Evolutionary conservation across 768 basidiomycete genomes (phyloP), one percentile per base, ranked within the genome.

Genomic region (Leccinellum luteum): DNA sequence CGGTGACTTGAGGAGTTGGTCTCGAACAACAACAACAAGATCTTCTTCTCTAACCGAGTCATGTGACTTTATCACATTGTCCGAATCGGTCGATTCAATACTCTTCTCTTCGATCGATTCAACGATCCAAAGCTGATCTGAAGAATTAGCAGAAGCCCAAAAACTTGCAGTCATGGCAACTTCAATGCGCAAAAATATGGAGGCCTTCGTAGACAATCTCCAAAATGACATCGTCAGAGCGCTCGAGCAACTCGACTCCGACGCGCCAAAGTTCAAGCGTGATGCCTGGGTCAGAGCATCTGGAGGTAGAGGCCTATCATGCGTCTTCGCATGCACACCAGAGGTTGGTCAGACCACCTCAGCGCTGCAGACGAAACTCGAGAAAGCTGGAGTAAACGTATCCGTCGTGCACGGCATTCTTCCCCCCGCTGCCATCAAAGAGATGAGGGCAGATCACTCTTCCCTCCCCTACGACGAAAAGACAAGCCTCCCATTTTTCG

Each of bases 331-430:
- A 15, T 71, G 77, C 30, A 76, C 79, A 21, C 68, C 73, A 10
- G 63, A 68, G 41, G 47, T 58, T 51, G 62, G 60, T 27, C 59
- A 70, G 56, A 56, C 68, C n/a, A 68, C 78, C 17, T 78, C 78
- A 55, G 44, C 66, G 8, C 35, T 67, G 21, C 64, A 74, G 55
- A 78, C 86, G 0, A 76, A 90, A 27, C 85, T 98, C 64, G 96
- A 98, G 73, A 98, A 98, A 73, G 96, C 90, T 4, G 96, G 97
- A 1, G 92, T 98, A 48, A 98, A 97, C 75, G 89, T 97, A 65
- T 92, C 90, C 8, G 79, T 98, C 69, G 92, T 98, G 1, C 85
- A 98, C 65, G 95, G 94, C 23, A 77, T 76, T 21, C 85, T 99
- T 4, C 92, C 95, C 1, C 94, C 94, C 0, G 76, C 87, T 30